These are phyloP conservation scores for Sorghum bicolor DNA, from an alignment of 176 grass and related monocot genomes.

Conservation along the genomic window DNA sequence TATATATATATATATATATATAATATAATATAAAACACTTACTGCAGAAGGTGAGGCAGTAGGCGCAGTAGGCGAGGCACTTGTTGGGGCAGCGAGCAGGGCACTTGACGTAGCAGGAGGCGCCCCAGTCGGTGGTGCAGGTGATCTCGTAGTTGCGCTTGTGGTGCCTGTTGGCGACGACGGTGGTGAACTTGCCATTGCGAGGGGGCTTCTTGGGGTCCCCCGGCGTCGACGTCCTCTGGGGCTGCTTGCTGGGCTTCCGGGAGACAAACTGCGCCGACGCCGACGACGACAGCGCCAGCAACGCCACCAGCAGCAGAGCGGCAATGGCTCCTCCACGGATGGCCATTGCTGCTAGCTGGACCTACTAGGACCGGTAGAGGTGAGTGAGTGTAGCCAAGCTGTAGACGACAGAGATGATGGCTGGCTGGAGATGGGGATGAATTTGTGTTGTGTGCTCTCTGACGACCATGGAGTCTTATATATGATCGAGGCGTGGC, in stretches of 20 bases:
- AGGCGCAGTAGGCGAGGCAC: slow-evolving; percentile 30
- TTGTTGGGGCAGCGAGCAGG: slow-evolving; percentile 20
- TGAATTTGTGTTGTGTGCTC: not conserved
- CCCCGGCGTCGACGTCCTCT: not conserved
- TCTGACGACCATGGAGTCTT: not conserved
- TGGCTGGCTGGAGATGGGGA: not conserved
- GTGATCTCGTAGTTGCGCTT: slow-evolving; percentile 8
- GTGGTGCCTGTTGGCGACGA: not conserved
- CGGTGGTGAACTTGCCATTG: not conserved
- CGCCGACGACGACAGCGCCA: not conserved
- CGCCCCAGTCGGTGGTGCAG: slow-evolving; percentile 5
- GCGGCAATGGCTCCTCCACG: not conserved
- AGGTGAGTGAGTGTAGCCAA: not conserved
- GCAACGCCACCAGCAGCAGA: not conserved
- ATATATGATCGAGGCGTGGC: not conserved
- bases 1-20: too few species aligned
- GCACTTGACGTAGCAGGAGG: slow-evolving; percentile 26
- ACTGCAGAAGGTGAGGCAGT: slow-evolving; percentile 33
- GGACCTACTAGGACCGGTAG: too few species aligned
- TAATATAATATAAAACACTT: too few species aligned
- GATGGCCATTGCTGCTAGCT: too few species aligned
- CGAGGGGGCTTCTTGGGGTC: not conserved
- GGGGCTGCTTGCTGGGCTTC: not conserved
- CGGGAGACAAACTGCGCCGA: not conserved
- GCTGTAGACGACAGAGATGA: not conserved